These are phyloP conservation scores for Mycena latifolia DNA, from an alignment of 768 basidiomycete genomes.

Conservation along the genomic window DNA sequence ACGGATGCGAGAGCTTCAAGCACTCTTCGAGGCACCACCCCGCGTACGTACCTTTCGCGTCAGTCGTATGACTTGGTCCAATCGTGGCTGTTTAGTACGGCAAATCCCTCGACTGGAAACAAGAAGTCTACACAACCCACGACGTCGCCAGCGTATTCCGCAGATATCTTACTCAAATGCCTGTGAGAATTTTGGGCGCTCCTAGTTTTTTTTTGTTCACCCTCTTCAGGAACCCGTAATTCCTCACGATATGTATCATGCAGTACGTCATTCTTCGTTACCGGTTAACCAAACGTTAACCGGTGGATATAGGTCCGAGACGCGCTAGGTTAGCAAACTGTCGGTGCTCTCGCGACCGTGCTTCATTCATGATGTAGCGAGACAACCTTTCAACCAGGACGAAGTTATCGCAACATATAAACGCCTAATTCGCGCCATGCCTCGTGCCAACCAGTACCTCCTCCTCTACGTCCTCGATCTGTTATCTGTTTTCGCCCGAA, in stretches of 20 bases:
- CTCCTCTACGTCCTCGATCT: slow-evolving; percentile 97
- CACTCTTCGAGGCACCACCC: slow-evolving; percentile 89
- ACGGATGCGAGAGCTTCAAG: slow-evolving; percentile 96
- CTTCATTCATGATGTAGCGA: slow-evolving; percentile 58
- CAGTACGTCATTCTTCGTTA: slow-evolving; percentile 64
- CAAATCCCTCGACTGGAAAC: slow-evolving; percentile 92
- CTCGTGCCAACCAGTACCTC: slow-evolving; percentile 94
- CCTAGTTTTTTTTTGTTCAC: slow-evolving; percentile 25
- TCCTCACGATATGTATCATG: slow-evolving; percentile 89
- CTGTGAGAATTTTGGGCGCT: slow-evolving; percentile 64
- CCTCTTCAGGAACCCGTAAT: slow-evolving; percentile 88
- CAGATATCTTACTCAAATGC: slow-evolving; percentile 96
- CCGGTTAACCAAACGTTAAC: slow-evolving; percentile 31
- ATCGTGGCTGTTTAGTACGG: slow-evolving; percentile 75
- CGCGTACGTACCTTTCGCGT: slow-evolving; percentile 62
- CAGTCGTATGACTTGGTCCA: slow-evolving; percentile 1
- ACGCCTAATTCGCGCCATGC: slow-evolving; percentile 85
- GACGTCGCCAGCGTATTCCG: slow-evolving; percentile 98
- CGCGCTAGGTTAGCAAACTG: slow-evolving; percentile 68
- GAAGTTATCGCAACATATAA: slow-evolving; percentile 86
- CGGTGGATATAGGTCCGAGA: slow-evolving; percentile 78
- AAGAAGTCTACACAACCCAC: slow-evolving; percentile 89
- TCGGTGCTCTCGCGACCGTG: slow-evolving; percentile 9
- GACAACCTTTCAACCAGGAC: slow-evolving; percentile 75
- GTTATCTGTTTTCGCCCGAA: slow-evolving; percentile 93